These are phyloP conservation scores for Claviceps pusilla DNA, from an alignment of 2,329 filamentous ascomycete genomes.

Conservation along the genomic window DNA sequence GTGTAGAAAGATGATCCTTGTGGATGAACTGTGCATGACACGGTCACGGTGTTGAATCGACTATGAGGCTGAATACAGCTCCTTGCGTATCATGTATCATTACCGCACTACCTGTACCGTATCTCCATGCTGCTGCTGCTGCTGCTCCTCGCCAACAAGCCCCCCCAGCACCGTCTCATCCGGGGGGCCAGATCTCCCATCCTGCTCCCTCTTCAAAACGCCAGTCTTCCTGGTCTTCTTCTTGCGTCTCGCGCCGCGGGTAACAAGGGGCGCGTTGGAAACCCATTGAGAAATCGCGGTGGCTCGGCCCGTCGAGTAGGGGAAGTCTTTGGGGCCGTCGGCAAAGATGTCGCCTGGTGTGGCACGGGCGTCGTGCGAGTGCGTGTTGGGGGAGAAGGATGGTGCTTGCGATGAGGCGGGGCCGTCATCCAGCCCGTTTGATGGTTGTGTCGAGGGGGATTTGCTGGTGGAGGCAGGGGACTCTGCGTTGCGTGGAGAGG, in stretches of 20 bases:
- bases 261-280: conserved; percentile 35
- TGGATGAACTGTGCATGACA: no score
- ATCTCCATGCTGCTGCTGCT: no score
- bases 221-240: conserved; percentile 13
- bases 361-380: no score
- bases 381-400: not conserved
- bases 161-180: not conserved
- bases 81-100: no score
- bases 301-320: conserved; percentile 54
- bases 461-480: conserved; percentile 20
- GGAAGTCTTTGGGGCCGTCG: conserved; percentile 48
- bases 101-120: no score
- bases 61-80: no score
- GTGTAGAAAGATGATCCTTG: no score
- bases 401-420: not conserved
- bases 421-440: conserved; percentile 5
- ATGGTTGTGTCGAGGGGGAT: conserved; percentile 2
- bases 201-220: not conserved
- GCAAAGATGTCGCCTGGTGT: not conserved
- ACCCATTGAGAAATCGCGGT: conserved; percentile 58
- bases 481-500: not conserved
- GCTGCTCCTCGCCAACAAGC: no score
- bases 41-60: no score
- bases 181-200: not conserved
- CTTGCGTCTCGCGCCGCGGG: conserved; percentile 23